Conservation (phyloP, 768 basidiomycete species). For the Erythrobasidium yunnanense region DNA sequence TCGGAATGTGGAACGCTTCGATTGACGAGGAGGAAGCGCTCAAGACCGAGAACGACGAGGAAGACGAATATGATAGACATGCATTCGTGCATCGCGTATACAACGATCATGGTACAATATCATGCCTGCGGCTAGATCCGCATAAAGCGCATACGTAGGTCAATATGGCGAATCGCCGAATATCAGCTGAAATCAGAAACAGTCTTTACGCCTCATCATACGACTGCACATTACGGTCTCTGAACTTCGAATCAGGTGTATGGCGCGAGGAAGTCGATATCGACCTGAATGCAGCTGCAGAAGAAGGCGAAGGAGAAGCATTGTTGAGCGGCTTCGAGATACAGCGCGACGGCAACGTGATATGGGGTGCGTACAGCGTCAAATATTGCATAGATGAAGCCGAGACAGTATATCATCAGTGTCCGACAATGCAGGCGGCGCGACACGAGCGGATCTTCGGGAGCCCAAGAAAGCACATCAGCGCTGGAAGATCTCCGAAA, state of each 20-base stretch:
- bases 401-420: slow-evolving; percentile 20
- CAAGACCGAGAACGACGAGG: slow-evolving; percentile 34
- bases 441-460: slow-evolving; percentile 32
- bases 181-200: not conserved
- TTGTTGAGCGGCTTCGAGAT: slow-evolving; percentile 45
- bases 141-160: slow-evolving; percentile 40
- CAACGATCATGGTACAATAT: slow-evolving; percentile 38
- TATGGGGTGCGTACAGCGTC: slow-evolving; percentile 42
- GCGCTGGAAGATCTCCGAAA: slow-evolving; percentile 33
- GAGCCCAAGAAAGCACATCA: slow-evolving; percentile 25
- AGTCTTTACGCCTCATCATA: slow-evolving; percentile 44
- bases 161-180: no score
- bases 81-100: slow-evolving; percentile 22
- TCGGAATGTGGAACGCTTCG: slow-evolving; percentile 41
- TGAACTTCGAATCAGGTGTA: slow-evolving; percentile 40
- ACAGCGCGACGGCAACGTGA: slow-evolving; percentile 36
- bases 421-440: slow-evolving; percentile 29
- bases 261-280: slow-evolving; percentile 43
- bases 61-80: slow-evolving; percentile 38
- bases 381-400: not conserved
- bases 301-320: slow-evolving; percentile 39
- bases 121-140: slow-evolving; percentile 43
- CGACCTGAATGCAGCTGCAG: slow-evolving; percentile 20
- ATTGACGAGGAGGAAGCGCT: slow-evolving; percentile 31
- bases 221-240: slow-evolving; percentile 43